Conservation (phyloP, 2,329 filamentous ascomycete species). For the Teratosphaeria zuluensis region DNA sequence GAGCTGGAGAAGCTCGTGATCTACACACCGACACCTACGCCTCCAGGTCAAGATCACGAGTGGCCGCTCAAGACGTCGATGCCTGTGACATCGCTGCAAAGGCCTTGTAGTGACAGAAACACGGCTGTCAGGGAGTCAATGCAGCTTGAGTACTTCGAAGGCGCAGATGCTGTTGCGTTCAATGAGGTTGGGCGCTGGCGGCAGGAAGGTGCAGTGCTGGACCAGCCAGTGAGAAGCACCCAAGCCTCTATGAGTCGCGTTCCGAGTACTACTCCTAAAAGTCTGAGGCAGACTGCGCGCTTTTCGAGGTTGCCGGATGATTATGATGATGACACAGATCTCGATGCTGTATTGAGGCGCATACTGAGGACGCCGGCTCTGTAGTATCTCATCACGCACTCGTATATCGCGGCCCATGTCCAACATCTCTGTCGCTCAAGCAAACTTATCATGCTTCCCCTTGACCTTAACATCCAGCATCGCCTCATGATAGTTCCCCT, state of each 20-base stretch:
- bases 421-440: constrained; percentile 16
- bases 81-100: background rate
- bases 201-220: background rate
- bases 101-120: background rate
- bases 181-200: background rate
- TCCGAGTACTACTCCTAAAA: background rate
- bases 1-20: constrained; percentile 2
- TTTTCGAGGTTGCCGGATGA: background rate
- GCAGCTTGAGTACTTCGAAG: background rate
- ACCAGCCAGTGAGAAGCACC: background rate
- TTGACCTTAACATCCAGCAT: constrained; percentile 82
- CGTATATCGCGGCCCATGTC: too few species aligned
- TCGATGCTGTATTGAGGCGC: background rate
- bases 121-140: background rate
- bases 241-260: background rate
- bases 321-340: background rate
- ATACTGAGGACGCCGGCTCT: background rate
- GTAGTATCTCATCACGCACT: background rate
- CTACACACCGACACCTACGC: background rate
- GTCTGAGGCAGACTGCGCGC: background rate
- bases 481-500: constrained; percentile 84
- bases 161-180: background rate
- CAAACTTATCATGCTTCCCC: constrained; percentile 78
- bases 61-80: background rate
- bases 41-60: background rate